These are phyloP conservation scores for Geotrichum citri-aurantii DNA, from an alignment of 1,139 yeast genomes.

Conservation along the genomic window DNA sequence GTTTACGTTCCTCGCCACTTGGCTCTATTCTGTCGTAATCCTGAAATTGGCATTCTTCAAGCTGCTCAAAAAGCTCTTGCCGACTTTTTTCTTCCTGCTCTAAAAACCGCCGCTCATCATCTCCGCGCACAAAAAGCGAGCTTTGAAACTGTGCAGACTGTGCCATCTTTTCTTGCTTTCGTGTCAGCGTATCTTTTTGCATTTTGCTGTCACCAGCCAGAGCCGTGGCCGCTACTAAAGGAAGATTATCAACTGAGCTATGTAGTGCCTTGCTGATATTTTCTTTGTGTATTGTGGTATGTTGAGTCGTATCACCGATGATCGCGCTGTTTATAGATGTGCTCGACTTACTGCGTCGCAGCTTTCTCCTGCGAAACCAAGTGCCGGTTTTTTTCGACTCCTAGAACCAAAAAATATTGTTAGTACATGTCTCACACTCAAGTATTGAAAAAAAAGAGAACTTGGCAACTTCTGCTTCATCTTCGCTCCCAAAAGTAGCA, in stretches of 20 bases:
- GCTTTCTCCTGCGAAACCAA: constrained; percentile 8
- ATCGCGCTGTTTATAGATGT: background rate
- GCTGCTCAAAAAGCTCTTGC: constrained; percentile 4
- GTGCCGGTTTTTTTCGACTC: background rate
- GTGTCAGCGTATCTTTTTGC: background rate
- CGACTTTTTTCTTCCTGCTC: constrained; percentile 8
- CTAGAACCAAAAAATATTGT: background rate
- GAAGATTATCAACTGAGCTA: constrained; percentile 8
- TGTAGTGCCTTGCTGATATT: constrained; percentile 2
- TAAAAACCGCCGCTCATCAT: constrained; percentile 9
- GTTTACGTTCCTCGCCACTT: background rate
- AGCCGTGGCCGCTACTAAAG: background rate
- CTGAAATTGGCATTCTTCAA: background rate
- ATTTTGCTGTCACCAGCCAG: background rate
- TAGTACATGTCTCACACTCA: too few species aligned
- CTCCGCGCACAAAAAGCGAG: background rate
- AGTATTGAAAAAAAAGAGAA: background rate
- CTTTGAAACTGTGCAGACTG: constrained; percentile 9
- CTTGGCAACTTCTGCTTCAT: background rate
- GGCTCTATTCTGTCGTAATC: background rate
- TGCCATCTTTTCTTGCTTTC: constrained; percentile 9
- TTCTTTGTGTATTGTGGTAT: constrained; percentile 12
- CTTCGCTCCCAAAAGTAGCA: background rate
- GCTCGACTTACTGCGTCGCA: constrained; percentile 5
- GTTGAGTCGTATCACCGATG: background rate